These are phyloP conservation scores for Microsporum audouinii DNA, from an alignment of 2,329 filamentous ascomycete species.

Conservation along the genomic window DNA sequence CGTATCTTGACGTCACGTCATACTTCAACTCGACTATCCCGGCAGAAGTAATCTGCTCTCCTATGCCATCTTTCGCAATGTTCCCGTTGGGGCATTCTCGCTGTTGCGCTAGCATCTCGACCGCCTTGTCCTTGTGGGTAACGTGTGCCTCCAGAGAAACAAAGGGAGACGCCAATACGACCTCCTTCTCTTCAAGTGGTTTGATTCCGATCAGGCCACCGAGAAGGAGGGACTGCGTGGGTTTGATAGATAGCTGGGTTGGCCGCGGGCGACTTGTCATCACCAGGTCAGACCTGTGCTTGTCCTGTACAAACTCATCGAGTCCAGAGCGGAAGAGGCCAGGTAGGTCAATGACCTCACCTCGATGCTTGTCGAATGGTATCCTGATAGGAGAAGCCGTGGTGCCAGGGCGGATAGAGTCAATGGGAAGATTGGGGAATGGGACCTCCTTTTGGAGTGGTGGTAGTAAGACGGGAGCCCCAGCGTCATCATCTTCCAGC, in stretches of 20 bases:
- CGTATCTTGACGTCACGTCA: constrained; percentile 71
- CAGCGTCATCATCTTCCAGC: constrained; percentile 12
- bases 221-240: constrained; percentile 68
- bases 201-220: constrained; percentile 83
- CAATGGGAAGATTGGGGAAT: constrained; percentile 74
- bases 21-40: constrained; percentile 63
- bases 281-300: constrained; percentile 56
- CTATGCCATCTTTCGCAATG: constrained; percentile 50
- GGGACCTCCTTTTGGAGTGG: constrained; percentile 60
- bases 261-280: constrained; percentile 69
- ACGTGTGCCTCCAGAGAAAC: constrained; percentile 65
- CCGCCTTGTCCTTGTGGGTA: constrained; percentile 69
- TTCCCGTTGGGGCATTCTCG: constrained; percentile 50
- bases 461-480: constrained; percentile 43
- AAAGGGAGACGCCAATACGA: constrained; percentile 77
- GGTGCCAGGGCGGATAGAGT: constrained; percentile 79
- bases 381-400: constrained; percentile 91
- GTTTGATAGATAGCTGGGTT: constrained; percentile 59
- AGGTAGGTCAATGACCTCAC: constrained; percentile 87
- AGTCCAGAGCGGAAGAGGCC: constrained; percentile 67
- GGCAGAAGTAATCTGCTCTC: constrained; percentile 53
- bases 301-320: constrained; percentile 56
- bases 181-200: constrained; percentile 51
- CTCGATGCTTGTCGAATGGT: constrained; percentile 63
- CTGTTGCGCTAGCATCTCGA: constrained; percentile 56